Percentiles rank a stretch among this genome's conserved stretches.
These are phyloP conservation scores for Prinsepia uniflora DNA, from an alignment of 306 rosid species.

Conservation along the genomic window DNA sequence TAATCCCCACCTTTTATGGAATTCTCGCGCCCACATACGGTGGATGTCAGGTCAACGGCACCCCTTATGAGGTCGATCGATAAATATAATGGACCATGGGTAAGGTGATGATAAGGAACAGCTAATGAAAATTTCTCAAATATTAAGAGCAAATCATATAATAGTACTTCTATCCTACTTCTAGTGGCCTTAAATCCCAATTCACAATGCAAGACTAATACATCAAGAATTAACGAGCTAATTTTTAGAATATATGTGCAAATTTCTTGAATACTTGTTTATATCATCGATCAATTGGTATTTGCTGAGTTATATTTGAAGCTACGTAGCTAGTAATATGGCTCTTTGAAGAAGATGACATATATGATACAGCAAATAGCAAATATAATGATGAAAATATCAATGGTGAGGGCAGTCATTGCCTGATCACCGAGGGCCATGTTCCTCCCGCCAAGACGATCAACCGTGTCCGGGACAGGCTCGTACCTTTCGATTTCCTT, in stretches of 20 bases:
- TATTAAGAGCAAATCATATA: no score
- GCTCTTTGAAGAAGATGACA: conserved; percentile 59
- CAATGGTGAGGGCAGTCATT: conserved; percentile 65
- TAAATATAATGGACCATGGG: no score
- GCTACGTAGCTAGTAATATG: conserved; percentile 36
- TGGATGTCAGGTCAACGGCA: no score
- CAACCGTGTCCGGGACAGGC: conserved; percentile 76
- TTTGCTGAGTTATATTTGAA: background rate
- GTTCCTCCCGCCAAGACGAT: conserved; percentile 71
- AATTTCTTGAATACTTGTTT: background rate
- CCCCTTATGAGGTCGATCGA: no score
- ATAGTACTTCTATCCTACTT: no score
- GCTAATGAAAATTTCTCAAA: no score
- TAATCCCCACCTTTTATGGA: no score
- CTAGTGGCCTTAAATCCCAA: no score
- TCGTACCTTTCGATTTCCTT: conserved; percentile 34
- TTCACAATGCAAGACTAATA: no score
- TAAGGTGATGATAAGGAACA: no score
- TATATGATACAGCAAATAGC: conserved; percentile 49
- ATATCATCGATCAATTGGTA: background rate
- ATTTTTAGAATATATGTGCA: background rate
- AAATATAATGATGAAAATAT: conserved; percentile 57
- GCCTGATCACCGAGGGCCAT: conserved; percentile 82
- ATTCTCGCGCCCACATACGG: no score
- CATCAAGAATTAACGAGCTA: no score